phyloP scores from a whole-genome alignment of 129 eudicot genomes.

The Saussurea involucrata region DNA sequence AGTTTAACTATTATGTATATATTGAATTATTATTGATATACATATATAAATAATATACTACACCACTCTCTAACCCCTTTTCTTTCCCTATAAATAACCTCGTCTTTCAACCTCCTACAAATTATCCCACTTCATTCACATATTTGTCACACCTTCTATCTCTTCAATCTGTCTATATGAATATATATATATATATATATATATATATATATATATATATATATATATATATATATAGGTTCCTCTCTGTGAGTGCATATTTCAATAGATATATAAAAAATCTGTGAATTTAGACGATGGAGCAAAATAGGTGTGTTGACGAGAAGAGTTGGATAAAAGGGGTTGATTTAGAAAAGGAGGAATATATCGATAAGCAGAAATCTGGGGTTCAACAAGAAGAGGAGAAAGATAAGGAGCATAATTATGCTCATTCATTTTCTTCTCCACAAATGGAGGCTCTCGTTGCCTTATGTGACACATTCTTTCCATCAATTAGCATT shows the following conservation, averaged over 20 bases:
- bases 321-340: background rate
- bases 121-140: no score
- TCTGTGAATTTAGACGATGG: conserved; percentile 6
- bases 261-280: background rate
- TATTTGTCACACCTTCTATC: no score
- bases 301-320: background rate
- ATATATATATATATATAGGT: background rate
- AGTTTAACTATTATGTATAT: no score
- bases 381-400: background rate
- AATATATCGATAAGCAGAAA: background rate
- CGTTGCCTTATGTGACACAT: conserved; percentile 42
- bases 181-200: background rate
- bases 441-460: conserved; percentile 38
- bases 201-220: background rate
- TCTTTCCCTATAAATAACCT: no score
- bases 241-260: background rate
- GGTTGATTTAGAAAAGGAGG: background rate
- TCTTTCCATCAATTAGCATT: conserved; percentile 21
- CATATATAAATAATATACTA: no score
- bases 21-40: no score
- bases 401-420: background rate
- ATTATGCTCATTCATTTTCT: conserved; percentile 2
- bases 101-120: no score
- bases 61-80: no score
- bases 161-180: no score